Evolutionary conservation across 2,329 filamentous ascomycete genomes (phyloP), one percentile per base, ranked within the genome.

Genomic region (Verticillium alfalfae): DNA sequence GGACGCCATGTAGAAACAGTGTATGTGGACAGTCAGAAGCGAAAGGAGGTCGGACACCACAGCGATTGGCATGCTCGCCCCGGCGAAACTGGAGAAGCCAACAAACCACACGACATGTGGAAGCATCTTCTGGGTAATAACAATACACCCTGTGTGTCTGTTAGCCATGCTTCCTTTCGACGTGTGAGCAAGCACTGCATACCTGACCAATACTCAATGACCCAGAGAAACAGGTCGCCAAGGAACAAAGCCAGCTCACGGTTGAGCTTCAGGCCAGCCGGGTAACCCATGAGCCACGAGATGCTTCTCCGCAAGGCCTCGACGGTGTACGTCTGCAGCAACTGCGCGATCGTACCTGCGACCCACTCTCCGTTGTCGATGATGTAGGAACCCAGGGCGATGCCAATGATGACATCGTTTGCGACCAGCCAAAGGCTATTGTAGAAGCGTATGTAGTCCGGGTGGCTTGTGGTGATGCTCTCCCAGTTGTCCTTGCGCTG

Each of bases 361-460:
- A 97, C 92, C 81, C 90, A 92, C 61, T 87, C 84, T 2, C 92
- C 89, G 69, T 99, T 97, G 72, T 99, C 95, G 65, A 98, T 94
- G 64, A 99, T 96, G 73, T 97, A 99, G 1, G 93, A 96, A 0
- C 95, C 96, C 8, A 99, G 78, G 1, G 95, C 95, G 67, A 99
- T 97, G 34, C 95, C 96, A 63, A 99, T 98, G 66, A 99, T 99
- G 56, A 99, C 90, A 77, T 99, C 95, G 77, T 99, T 99, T 36
- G 93, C 93, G 26, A 99, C 95, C 9, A 99, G 89, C 95, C 95
- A 99, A 5, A 99, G 80, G 70, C 93, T 97, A 74, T 99, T 99
- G 78, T 98, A 99, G 76, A 99, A 99, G 16, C 95, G 90, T 67
- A 99, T 99, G 73, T 99, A 99, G 74, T 99, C 95, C 0, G 94